Evolutionary conservation across 2,329 filamentous ascomycete genomes (phyloP).

Genomic region (Tolypocladium endophyticum): DNA sequence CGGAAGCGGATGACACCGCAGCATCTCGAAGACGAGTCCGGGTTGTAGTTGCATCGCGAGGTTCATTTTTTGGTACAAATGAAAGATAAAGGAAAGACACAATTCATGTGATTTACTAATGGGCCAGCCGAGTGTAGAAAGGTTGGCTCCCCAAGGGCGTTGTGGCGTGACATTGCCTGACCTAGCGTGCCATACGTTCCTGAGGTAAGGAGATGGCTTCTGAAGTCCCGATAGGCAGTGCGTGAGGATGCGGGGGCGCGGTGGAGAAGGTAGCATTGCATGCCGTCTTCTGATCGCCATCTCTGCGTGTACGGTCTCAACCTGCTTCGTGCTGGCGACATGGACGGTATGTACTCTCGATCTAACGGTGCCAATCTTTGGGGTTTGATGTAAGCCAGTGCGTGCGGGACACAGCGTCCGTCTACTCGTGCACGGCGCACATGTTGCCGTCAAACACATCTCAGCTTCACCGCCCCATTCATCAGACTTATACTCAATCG

Average conservation of each 20-base stretch:
- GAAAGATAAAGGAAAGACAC: background rate
- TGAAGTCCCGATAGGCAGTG: background rate
- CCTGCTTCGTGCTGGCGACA: no score
- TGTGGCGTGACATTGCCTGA: background rate
- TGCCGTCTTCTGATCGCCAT: no score
- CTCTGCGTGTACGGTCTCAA: no score
- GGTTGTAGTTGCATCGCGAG: background rate
- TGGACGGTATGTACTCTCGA: no score
- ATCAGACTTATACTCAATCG: background rate
- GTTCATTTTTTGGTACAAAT: no score
- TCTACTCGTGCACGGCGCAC: background rate
- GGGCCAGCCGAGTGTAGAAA: background rate
- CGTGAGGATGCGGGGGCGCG: background rate
- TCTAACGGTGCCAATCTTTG: no score
- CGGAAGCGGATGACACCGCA: background rate
- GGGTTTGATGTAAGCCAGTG: no score
- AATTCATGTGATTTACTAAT: background rate
- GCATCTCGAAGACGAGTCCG: background rate
- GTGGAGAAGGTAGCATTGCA: background rate
- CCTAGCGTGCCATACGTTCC: background rate
- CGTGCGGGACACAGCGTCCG: no score
- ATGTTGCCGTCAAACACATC: background rate
- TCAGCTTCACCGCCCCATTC: background rate
- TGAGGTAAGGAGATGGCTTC: background rate
- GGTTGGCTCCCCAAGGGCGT: background rate